Evolutionary conservation across 73 alveolate genomes (phyloP).

Genomic region (Breviolum minutum): DNA sequence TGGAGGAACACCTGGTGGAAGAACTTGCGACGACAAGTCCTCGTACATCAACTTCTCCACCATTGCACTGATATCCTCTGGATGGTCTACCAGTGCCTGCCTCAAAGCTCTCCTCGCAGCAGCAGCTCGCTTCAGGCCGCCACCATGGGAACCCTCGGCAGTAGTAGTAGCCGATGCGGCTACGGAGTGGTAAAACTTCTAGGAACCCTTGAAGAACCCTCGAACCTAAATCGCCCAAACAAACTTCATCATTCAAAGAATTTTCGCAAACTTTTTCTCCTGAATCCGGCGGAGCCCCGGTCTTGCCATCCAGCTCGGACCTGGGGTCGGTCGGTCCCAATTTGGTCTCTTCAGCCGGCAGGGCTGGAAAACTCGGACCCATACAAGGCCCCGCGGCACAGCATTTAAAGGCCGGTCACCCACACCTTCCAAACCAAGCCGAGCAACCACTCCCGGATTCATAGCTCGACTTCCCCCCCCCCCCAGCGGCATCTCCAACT

Average conservation of each 20-base stretch:
- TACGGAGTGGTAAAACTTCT: background rate
- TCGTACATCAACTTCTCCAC: background rate
- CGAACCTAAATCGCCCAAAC: background rate
- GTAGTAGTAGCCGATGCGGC: background rate
- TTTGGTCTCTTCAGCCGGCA: too few relatives aligned
- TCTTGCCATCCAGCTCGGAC: background rate
- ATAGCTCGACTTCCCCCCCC: too few relatives aligned
- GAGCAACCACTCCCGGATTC: background rate
- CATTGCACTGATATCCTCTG: background rate
- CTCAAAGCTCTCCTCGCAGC: background rate
- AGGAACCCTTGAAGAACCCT: background rate
- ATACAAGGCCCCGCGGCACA: too few relatives aligned
- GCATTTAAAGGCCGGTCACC: too few relatives aligned
- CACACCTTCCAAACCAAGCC: background rate
- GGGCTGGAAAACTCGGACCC: too few relatives aligned
- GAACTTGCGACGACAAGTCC: background rate
- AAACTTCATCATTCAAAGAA: background rate
- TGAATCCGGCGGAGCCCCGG: background rate
- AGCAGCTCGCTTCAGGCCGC: background rate
- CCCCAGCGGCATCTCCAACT: background rate
- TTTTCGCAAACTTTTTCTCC: background rate
- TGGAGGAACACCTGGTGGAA: background rate
- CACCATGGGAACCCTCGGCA: background rate
- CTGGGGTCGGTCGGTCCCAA: background rate
- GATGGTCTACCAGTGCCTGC: background rate